Conservation (phyloP, 352 stramenopile species). For the Phytophthora hybrid region DNA sequence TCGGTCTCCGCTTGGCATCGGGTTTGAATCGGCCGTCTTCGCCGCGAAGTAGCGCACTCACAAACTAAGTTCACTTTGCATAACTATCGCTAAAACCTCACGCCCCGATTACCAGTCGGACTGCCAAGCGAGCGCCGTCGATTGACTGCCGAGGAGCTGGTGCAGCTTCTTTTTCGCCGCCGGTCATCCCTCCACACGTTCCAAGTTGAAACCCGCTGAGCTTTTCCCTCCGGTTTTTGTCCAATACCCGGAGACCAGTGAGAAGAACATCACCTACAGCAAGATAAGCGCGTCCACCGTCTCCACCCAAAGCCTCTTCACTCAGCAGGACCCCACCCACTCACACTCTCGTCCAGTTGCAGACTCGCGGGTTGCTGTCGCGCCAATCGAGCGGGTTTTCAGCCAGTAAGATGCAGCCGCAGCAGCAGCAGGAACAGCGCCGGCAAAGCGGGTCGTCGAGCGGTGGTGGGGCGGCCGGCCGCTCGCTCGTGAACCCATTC, state of each 20-base stretch:
- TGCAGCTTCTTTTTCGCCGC: conserved; percentile 35
- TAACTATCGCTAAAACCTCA: not conserved
- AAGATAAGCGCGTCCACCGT: conserved; percentile 27
- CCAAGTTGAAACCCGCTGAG: conserved; percentile 21
- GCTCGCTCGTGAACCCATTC: conserved; percentile 30
- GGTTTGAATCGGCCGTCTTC: not conserved
- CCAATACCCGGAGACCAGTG: conserved; percentile 32
- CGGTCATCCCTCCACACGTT: not conserved
- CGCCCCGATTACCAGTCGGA: too few relatives aligned
- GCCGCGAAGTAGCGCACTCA: not conserved
- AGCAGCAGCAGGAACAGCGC: conserved; percentile 8
- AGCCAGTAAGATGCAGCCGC: conserved; percentile 19
- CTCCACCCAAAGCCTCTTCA: conserved; percentile 21
- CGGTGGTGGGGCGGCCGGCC: conserved; percentile 20
- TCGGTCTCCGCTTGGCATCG: not conserved
- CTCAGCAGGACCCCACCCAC: conserved; percentile 13
- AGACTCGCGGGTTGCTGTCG: not conserved
- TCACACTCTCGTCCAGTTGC: conserved; percentile 16
- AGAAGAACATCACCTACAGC: conserved; percentile 26
- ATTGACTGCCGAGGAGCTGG: not conserved
- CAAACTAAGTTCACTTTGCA: not conserved
- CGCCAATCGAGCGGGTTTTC: not conserved
- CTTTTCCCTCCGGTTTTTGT: conserved; percentile 32
- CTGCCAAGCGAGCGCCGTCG: not conserved
- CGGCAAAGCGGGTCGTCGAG: conserved; percentile 7